Evolutionary conservation across 2,329 filamentous ascomycete species (phyloP).

Genomic region (Claviceps pusilla): DNA sequence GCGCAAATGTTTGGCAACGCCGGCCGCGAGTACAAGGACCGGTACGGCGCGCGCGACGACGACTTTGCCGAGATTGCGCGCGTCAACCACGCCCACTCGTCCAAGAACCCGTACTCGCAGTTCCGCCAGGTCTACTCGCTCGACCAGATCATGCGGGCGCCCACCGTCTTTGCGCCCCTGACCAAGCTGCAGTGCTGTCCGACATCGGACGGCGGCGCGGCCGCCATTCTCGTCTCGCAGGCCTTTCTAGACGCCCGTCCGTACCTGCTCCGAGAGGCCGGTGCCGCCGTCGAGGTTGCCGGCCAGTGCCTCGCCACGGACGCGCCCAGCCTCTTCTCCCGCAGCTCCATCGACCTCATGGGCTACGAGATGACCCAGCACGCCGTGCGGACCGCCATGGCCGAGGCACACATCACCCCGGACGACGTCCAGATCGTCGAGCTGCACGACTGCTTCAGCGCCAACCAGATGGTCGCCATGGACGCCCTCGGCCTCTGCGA

Average conservation of each 20-base stretch:
- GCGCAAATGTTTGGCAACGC: slow-evolving; percentile 95
- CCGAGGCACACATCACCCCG: slow-evolving; percentile 55
- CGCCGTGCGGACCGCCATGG: slow-evolving; percentile 55
- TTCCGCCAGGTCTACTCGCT: slow-evolving; percentile 85
- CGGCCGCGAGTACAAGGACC: slow-evolving; percentile 87
- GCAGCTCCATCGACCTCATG: slow-evolving; percentile 72
- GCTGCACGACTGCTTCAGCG: slow-evolving; percentile 91
- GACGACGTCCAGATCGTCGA: slow-evolving; percentile 71
- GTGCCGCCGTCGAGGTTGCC: slow-evolving; percentile 67
- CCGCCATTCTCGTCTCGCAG: slow-evolving; percentile 78
- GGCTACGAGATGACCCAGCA: slow-evolving; percentile 71
- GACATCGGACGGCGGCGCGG: slow-evolving; percentile 82
- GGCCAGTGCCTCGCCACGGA: slow-evolving; percentile 84
- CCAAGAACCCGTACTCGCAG: slow-evolving; percentile 92
- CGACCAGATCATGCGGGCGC: slow-evolving; percentile 61
- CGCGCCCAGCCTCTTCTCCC: slow-evolving; percentile 61
- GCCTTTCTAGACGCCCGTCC: slow-evolving; percentile 74
- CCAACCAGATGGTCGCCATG: slow-evolving; percentile 84
- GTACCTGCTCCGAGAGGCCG: slow-evolving; percentile 35
- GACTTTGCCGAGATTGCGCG: slow-evolving; percentile 94
- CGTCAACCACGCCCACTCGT: slow-evolving; percentile 83
- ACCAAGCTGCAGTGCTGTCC: slow-evolving; percentile 99
- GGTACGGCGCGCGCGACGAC: slow-evolving; percentile 67
- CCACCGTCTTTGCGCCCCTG: slow-evolving; percentile 71
- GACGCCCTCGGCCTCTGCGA: slow-evolving; percentile 71